Evolutionary conservation across 192 early-diverging fungal genomes (phyloP).

Genomic region (Physocladia obscura): DNA sequence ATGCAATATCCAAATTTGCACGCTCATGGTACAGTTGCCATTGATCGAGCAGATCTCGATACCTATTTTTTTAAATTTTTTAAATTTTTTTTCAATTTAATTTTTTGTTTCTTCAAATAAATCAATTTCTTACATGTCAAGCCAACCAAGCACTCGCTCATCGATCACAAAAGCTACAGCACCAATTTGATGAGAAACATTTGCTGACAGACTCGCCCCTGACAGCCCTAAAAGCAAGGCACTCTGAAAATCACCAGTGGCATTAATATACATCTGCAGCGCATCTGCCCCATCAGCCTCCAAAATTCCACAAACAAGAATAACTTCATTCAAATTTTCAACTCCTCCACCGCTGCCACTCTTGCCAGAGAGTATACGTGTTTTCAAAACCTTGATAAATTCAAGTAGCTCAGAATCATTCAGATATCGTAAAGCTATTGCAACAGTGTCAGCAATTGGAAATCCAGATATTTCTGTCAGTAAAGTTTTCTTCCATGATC

Average conservation of each 20-base stretch:
- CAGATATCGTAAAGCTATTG: conserved; percentile 82
- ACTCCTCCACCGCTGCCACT: conserved; percentile 64
- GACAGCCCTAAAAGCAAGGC: conserved; percentile 58
- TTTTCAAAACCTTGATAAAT: not conserved
- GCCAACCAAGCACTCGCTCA: conserved; percentile 51
- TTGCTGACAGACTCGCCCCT: not conserved
- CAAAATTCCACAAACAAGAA: conserved; percentile 77
- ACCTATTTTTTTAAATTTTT: conserved; percentile 50
- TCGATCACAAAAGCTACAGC: too few relatives aligned
- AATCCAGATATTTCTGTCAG: conserved; percentile 45
- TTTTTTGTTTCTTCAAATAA: not conserved
- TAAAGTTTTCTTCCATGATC: conserved; percentile 78
- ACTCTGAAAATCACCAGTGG: conserved; percentile 89
- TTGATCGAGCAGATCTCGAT: conserved; percentile 80
- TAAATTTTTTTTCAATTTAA: too few relatives aligned
- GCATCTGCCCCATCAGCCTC: conserved; percentile 61
- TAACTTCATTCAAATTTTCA: conserved; percentile 73
- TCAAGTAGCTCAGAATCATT: conserved; percentile 62
- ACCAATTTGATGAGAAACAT: too few relatives aligned
- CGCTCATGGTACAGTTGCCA: conserved; percentile 86
- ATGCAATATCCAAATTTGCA: conserved; percentile 87
- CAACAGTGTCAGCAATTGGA: conserved; percentile 75
- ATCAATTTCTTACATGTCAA: conserved; percentile 53
- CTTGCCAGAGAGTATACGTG: conserved; percentile 58
- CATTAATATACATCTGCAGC: conserved; percentile 78